A percentile compares a stretch with the other conserved stretches of the same genome.
Evolutionary conservation across 192 early-diverging fungal species (phyloP).

Genomic region (Allomyces macrogynus): DNA sequence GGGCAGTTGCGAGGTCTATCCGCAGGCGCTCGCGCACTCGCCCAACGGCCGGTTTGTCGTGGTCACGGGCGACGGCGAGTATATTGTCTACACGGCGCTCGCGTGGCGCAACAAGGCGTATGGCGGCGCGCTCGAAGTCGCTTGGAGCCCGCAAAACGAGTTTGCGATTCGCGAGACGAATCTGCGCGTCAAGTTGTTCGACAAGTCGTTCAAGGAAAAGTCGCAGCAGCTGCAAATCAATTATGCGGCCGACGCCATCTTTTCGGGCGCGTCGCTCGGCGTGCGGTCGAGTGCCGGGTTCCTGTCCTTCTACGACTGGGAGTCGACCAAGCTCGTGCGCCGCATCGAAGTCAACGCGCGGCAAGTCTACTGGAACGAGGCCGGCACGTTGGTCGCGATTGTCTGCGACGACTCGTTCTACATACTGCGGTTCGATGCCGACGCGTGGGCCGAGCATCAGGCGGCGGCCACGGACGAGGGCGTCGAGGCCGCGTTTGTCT

Average conservation of each 20-base stretch:
- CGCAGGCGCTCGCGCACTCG: conserved; percentile 83
- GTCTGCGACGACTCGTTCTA: conserved; percentile 85
- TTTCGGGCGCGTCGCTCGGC: conserved; percentile 78
- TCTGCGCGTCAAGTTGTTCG: conserved; percentile 64
- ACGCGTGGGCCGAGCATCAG: conserved; percentile 54
- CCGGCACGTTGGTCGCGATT: conserved; percentile 76
- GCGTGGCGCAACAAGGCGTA: conserved; percentile 99
- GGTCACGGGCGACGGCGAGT: conserved; percentile 97
- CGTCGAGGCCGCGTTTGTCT: conserved; percentile 87
- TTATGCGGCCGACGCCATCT: conserved; percentile 83
- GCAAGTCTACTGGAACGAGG: conserved; percentile 83
- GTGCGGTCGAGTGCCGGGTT: conserved; percentile 56
- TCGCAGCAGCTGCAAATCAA: conserved; percentile 31
- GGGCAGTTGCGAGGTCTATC: conserved; percentile 93
- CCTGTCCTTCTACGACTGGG: conserved; percentile 97
- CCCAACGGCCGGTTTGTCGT: conserved; percentile 98
- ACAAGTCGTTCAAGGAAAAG: conserved; percentile 89
- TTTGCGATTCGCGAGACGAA: conserved; percentile 91
- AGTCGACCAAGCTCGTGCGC: conserved; percentile 69
- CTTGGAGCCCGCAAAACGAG: conserved; percentile 90
- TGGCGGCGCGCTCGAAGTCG: conserved; percentile 85
- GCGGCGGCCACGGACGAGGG: conserved; percentile 69
- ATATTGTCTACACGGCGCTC: conserved; percentile 98
- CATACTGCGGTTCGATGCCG: conserved; percentile 81
- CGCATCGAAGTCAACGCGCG: conserved; percentile 56